Base-by-base conservation (phyloP, 108 stramenopile genomes). In the Ochromonas danica region DNA sequence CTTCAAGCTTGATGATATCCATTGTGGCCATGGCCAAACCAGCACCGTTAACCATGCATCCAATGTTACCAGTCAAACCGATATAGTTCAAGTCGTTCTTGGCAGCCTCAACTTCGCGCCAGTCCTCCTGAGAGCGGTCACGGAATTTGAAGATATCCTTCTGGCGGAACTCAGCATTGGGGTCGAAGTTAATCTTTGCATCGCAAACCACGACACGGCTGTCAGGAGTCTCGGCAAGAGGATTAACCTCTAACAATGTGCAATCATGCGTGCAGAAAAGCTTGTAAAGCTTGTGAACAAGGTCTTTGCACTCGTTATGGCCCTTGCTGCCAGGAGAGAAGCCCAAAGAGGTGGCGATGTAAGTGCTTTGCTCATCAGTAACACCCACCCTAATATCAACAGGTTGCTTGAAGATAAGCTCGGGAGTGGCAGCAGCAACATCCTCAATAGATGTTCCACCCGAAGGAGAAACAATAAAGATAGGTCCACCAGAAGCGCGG, bases 31-130 rank as follows among this genome's bases (percentile, higher is more conserved):
- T 97, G 84, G 96, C 96, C 38, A 97, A 82, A 36, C 94, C 96
- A 10, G 96, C 96, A 57, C 96, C 96, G 82, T 97, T 97, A 45
- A 97, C 96, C 96, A 97, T 97, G 86, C 96, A 97, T 41, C 96
- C 96, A 82, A 97, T 95, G 81, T 86, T 90, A n/a, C 96, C 95
- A 70, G 91, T 92, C 33, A 97, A 85, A n/a, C 96, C 96, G 82
- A 97, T 95, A 88, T 97, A 97, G 84, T 97, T 95, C 71, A 97
- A 84, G 86, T 92, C 94, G 74, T 83, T 62, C 81, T 92, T 85
- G 71, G 91, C 86, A 78, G 91, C 89, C 81, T 90, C 90, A 42
- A 90, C 91, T 82, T 94, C 94, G 35, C 96, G 87, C 0, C 88
- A 82, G 85, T 96, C 94, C 85, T 94, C 94, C 84, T 93, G 92